phyloP scores from a whole-genome alignment of 2,329 filamentous ascomycete species.

The Coniosporium tulheliwenetii region DNA sequence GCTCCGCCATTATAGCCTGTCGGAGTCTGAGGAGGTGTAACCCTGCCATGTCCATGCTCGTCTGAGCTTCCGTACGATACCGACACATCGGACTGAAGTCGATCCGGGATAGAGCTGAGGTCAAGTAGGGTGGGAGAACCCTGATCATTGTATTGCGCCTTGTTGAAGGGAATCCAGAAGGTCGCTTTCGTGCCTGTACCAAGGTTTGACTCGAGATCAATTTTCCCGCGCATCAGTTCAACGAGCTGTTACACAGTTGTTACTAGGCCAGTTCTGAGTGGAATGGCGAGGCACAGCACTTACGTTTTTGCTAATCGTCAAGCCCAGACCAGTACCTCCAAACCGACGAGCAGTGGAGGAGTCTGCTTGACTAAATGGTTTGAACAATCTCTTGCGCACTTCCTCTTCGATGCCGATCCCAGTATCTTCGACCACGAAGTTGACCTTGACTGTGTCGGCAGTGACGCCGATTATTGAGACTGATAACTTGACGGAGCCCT shows the following conservation, averaged over 20 bases:
- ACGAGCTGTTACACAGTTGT: slow-evolving; percentile 31
- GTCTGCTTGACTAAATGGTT: slow-evolving; percentile 70
- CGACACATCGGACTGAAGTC: slow-evolving; percentile 40
- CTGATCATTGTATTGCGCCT: slow-evolving; percentile 39
- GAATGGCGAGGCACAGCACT: slow-evolving; percentile 3
- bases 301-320: slow-evolving; percentile 66
- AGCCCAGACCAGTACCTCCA: slow-evolving; percentile 60
- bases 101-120: slow-evolving; percentile 49
- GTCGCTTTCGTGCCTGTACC: slow-evolving; percentile 57
- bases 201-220: slow-evolving; percentile 50
- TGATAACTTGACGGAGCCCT: slow-evolving; percentile 51
- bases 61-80: slow-evolving; percentile 55
- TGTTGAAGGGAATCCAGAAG: slow-evolving; percentile 65
- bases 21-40: too few species aligned
- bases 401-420: slow-evolving; percentile 72
- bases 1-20: too few species aligned
- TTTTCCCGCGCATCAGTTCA: slow-evolving; percentile 65
- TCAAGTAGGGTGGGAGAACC: slow-evolving; percentile 37
- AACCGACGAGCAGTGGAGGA: slow-evolving; percentile 66
- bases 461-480: slow-evolving; percentile 50
- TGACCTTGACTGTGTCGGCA: slow-evolving; percentile 47
- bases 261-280: not conserved
- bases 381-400: slow-evolving; percentile 56
- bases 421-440: slow-evolving; percentile 60
- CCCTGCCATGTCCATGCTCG: slow-evolving; percentile 12